phyloP scores from a whole-genome alignment of 2,329 filamentous ascomycete species.

The Colletotrichum orchidophilum region DNA sequence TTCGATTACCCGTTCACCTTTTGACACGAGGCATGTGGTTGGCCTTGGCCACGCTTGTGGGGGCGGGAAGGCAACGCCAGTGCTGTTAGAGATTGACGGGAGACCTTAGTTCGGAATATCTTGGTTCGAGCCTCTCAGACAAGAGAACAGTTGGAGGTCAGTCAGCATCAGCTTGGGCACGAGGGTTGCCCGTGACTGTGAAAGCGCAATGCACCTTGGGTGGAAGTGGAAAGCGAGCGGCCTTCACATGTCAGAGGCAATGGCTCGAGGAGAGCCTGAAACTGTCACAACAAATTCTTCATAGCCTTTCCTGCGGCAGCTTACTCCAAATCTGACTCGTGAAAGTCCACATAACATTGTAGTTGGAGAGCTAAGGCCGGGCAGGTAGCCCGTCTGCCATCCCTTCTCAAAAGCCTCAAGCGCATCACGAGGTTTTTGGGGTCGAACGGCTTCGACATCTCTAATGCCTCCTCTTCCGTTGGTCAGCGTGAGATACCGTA shows the following conservation, averaged over 20 bases:
- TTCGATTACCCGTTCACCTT: slow-evolving; percentile 16
- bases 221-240: neutral
- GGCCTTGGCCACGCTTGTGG: neutral
- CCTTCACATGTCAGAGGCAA: slow-evolving; percentile 30
- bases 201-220: neutral
- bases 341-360: neutral
- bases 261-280: slow-evolving; percentile 15
- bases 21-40: slow-evolving; percentile 16
- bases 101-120: slow-evolving; percentile 4
- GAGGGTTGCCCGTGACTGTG: neutral
- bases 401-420: slow-evolving; percentile 11
- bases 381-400: slow-evolving; percentile 7
- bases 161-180: slow-evolving; percentile 13
- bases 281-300: slow-evolving; percentile 21
- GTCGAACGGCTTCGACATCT: neutral
- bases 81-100: slow-evolving; percentile 10
- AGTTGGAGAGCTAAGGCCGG: neutral
- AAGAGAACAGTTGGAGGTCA: neutral
- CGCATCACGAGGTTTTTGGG: neutral
- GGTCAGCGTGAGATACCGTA: neutral
- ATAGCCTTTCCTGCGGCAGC: slow-evolving; percentile 3
- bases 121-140: neutral
- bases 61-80: neutral
- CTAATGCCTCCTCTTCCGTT: neutral
- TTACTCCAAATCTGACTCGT: slow-evolving; percentile 22